A percentile compares a stretch with the other conserved stretches of the same genome.
These are phyloP conservation scores for Cardamine occulta DNA, from an alignment of 345 rosid species.

Conservation along the genomic window DNA sequence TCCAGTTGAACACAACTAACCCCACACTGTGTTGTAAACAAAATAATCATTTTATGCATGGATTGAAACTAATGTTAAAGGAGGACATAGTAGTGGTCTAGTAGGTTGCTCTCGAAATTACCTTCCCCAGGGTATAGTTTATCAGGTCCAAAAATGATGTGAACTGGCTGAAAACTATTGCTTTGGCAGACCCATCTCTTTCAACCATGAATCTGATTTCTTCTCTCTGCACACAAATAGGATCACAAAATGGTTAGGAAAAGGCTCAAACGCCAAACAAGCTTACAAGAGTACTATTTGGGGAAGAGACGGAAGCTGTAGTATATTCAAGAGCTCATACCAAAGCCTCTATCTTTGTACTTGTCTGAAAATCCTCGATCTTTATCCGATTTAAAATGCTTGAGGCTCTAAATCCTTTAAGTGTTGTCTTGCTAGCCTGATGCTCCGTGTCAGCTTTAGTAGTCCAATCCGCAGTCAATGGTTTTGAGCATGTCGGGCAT, in stretches of 20 bases:
- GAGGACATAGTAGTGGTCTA: neutral
- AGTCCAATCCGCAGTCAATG: slow-evolving; percentile 79
- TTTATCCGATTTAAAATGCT: slow-evolving; percentile 87
- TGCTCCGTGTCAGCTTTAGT: slow-evolving; percentile 53
- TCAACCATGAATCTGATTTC: slow-evolving; percentile 94
- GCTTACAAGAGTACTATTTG: neutral
- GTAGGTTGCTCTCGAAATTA: slow-evolving; percentile 30
- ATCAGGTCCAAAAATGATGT: slow-evolving; percentile 94
- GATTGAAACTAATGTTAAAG: neutral
- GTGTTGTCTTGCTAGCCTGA: slow-evolving; percentile 57
- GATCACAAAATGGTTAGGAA: slow-evolving; percentile 15
- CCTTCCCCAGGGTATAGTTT: slow-evolving; percentile 82
- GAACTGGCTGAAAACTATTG: slow-evolving; percentile 98
- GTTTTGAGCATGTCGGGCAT: slow-evolving; percentile 82
- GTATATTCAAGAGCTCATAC: slow-evolving; percentile 48
- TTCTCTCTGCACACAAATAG: slow-evolving; percentile 68
- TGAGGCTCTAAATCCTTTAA: slow-evolving; percentile 77
- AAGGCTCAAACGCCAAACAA: slow-evolving; percentile 13
- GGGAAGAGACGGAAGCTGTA: slow-evolving; percentile 13
- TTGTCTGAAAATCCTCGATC: slow-evolving; percentile 83
- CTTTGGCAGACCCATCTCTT: slow-evolving; percentile 98
- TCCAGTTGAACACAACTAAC: slow-evolving; percentile 82
- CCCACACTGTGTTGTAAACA: slow-evolving; percentile 65
- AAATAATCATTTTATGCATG: slow-evolving; percentile 21
- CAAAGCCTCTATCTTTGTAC: slow-evolving; percentile 99